Evolutionary conservation across 75 land plant genomes (phyloP), one percentile per base, ranked within the genome.

Genomic region (Isoetes taiwanensis): DNA sequence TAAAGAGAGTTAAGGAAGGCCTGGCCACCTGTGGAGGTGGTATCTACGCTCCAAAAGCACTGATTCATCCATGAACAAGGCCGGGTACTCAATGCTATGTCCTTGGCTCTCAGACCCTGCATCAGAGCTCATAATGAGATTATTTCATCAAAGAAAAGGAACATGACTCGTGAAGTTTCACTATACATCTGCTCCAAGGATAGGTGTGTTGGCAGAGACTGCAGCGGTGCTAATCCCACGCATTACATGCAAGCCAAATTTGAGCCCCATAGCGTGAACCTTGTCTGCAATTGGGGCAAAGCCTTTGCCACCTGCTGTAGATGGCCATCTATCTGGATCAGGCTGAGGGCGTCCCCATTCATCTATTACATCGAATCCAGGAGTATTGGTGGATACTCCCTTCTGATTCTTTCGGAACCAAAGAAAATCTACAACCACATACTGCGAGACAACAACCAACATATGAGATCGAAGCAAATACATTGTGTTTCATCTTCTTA

Each of bases 191-290:
- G 70, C 28, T 17, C 71, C 85, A 11, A 83, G 63, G 27, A 93
- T 79, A 2, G 76, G 85, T 1, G 81, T 83, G 70, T 76, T 81
- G 29, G 65, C 72, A 56, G 74, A 58, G 2, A 83, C 69, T 16
- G 98, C 98, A 52, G 82, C 85, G 0, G 63, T 63, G 54, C 83
- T 87, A 53, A 86, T 87, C 37, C 98, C 98, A 57, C 83, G 73
- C 98, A 93, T 93, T 20, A 93, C 81, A 69, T 93, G 98, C 42
- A 93, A 79, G 19, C 98, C 85, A 78, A 93, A 93, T 57, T 93
- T 93, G 52, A 93, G 74, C 30, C 94, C 98, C 89, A 87, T 76
- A 28, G 57, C 41, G 69, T 93, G 98, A 16, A 93, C 89, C 54
- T 69, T 72, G 26, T 77, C 43, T 21, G 98, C 93, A 10, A 87